Conservation (phyloP, 108 stramenopile species). For the Nitzschia sp. region DNA sequence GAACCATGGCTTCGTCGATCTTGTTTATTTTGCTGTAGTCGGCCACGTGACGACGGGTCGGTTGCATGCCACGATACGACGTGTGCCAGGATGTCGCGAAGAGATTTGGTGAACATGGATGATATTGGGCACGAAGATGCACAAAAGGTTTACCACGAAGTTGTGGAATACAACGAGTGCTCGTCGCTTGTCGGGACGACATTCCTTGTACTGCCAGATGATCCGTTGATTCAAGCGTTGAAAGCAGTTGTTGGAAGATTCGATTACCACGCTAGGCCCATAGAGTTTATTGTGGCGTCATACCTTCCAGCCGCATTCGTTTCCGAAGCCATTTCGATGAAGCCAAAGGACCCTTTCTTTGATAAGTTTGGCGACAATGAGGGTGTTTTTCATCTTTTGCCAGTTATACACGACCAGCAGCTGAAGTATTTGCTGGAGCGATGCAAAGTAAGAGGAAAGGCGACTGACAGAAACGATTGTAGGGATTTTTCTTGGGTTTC, state of each 20-base stretch:
- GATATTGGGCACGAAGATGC: neutral
- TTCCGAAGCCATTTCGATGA: neutral
- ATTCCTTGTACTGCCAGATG: constrained; percentile 37
- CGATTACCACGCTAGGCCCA: constrained; percentile 14
- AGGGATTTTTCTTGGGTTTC: constrained; percentile 18
- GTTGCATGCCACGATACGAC: constrained; percentile 9
- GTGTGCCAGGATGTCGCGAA: neutral
- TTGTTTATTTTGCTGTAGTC: constrained; percentile 26
- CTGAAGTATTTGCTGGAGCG: constrained; percentile 26
- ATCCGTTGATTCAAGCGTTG: constrained; percentile 31
- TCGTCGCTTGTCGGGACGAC: constrained; percentile 46
- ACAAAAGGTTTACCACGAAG: neutral
- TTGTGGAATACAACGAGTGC: constrained; percentile 20
- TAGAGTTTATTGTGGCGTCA: constrained; percentile 40
- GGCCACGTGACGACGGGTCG: neutral
- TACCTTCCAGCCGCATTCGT: constrained; percentile 32
- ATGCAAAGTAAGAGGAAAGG: constrained; percentile 22
- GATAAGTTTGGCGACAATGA: constrained; percentile 3
- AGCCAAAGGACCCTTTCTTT: constrained; percentile 3
- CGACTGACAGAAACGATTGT: neutral
- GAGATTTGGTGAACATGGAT: neutral
- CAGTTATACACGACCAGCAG: constrained; percentile 18
- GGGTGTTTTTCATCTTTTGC: constrained; percentile 40
- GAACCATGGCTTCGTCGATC: constrained; percentile 22
- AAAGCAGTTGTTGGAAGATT: neutral